phyloP scores from a whole-genome alignment of 1,284 basidiomycete species.

The Boletus sp. region DNA sequence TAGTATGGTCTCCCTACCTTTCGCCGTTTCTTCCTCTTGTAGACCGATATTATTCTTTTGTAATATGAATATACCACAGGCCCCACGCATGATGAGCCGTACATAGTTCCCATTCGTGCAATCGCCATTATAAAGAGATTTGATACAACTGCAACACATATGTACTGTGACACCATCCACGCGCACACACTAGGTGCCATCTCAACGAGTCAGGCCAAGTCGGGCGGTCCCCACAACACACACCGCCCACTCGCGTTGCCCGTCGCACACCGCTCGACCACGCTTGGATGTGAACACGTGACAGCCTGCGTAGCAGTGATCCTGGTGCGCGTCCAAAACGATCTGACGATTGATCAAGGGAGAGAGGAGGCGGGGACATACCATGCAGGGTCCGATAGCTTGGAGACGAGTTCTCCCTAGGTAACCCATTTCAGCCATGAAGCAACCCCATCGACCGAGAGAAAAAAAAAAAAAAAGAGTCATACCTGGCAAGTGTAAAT shows the following conservation, averaged over 20 bases:
- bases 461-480: neutral
- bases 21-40: neutral
- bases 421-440: neutral
- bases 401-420: constrained; percentile 64
- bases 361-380: constrained; percentile 31
- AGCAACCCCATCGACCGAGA: too few relatives aligned
- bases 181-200: too few relatives aligned
- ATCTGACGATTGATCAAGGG: too few relatives aligned
- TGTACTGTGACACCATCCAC: neutral
- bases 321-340: too few relatives aligned
- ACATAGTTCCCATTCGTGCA: too few relatives aligned
- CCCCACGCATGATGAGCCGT: too few relatives aligned
- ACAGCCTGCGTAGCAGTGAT: constrained; percentile 79
- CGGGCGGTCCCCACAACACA: constrained; percentile 66
- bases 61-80: constrained; percentile 27
- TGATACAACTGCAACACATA: too few relatives aligned
- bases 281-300: constrained; percentile 76
- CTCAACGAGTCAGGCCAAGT: constrained; percentile 21
- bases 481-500: constrained; percentile 65
- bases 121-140: too few relatives aligned
- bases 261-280: constrained; percentile 66
- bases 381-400: constrained; percentile 54
- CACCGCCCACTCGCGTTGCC: constrained; percentile 76
- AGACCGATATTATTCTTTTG: constrained; percentile 10
- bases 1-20: neutral